phyloP scores from a whole-genome alignment of 768 basidiomycete species.

The Amanita jacksonii region DNA sequence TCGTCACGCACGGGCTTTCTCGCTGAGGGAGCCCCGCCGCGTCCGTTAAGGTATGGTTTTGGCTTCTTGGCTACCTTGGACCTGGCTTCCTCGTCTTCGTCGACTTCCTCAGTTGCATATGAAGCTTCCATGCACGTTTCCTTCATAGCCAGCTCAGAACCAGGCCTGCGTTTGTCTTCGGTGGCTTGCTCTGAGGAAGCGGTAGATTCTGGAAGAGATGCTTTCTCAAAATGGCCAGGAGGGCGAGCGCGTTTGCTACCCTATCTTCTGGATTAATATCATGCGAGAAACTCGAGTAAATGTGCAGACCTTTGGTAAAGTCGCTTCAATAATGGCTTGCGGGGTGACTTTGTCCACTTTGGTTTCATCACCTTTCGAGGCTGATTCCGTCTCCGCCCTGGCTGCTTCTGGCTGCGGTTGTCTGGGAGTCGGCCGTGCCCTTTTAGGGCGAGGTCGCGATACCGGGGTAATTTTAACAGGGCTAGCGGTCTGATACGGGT shows the following conservation, averaged over 20 bases:
- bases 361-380: constrained; percentile 20
- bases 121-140: not conserved
- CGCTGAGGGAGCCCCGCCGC: constrained; percentile 10
- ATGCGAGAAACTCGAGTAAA: not conserved
- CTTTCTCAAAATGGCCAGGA: constrained; percentile 43
- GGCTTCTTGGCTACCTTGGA: constrained; percentile 37
- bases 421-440: constrained; percentile 29
- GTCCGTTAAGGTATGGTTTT: constrained; percentile 28
- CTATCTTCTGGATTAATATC: constrained; percentile 24
- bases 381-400: constrained; percentile 9
- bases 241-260: constrained; percentile 74
- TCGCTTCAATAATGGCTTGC: constrained; percentile 69
- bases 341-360: constrained; percentile 31
- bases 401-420: constrained; percentile 17
- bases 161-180: not conserved
- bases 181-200: not conserved
- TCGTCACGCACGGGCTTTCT: constrained; percentile 8
- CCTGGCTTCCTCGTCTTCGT: constrained; percentile 26
- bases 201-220: constrained; percentile 4
- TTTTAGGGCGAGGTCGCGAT: constrained; percentile 33
- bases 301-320: constrained; percentile 54
- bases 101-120: constrained; percentile 17
- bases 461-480: constrained; percentile 41
- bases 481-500: constrained; percentile 70
- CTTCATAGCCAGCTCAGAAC: not conserved